Evolutionary conservation across 106 monocot genomes (phyloP).

Genomic region (Dendrobium officinale): DNA sequence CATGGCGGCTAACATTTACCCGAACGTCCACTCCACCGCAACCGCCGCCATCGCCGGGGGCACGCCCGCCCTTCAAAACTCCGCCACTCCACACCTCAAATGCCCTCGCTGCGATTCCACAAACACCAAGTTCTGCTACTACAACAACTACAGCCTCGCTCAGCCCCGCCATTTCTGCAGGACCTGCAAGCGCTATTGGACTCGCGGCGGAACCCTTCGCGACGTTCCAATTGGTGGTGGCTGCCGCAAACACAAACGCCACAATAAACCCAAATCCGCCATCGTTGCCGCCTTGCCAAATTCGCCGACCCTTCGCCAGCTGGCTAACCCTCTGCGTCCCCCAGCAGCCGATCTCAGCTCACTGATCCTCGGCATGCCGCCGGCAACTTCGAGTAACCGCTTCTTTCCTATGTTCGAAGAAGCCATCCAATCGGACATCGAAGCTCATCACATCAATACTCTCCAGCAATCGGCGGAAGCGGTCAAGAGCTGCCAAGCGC

Average conservation of each 20-base stretch:
- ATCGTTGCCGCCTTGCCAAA: too few species aligned
- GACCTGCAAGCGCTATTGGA: slow-evolving; percentile 50
- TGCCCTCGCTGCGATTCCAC: slow-evolving; percentile 26
- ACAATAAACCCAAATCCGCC: neutral
- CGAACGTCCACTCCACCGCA: neutral
- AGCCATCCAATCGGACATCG: neutral
- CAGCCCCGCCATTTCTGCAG: slow-evolving; percentile 34
- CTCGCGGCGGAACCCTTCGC: slow-evolving; percentile 43
- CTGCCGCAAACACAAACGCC: neutral
- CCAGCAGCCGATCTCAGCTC: neutral
- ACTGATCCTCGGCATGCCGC: neutral
- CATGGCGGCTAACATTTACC: neutral
- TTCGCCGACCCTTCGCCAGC: neutral
- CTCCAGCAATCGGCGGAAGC: neutral
- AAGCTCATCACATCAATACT: neutral
- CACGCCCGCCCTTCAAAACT: neutral
- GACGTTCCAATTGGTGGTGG: slow-evolving; percentile 41
- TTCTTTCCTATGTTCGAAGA: neutral
- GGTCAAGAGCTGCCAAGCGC: too few species aligned
- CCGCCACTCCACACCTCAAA: neutral
- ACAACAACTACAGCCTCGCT: slow-evolving; percentile 46
- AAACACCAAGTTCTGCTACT: slow-evolving; percentile 53
- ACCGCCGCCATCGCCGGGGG: neutral
- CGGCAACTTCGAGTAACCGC: neutral
- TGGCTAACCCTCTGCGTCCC: neutral